Conservation (phyloP, 2,329 filamentous ascomycete species). For the Venturiaceae sp. region DNA sequence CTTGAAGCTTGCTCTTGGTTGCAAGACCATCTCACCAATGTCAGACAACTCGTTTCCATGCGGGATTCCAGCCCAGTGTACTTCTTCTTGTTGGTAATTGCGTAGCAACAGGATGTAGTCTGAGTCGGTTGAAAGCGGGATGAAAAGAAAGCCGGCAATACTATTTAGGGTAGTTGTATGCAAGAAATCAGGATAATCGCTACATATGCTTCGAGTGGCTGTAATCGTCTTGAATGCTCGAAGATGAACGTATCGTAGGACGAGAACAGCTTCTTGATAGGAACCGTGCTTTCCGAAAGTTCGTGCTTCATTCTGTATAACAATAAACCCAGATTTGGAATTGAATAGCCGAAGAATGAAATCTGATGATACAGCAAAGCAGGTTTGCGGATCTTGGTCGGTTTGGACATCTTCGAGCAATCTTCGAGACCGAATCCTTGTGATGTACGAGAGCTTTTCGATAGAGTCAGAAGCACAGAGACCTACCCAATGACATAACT, state of each 20-base stretch:
- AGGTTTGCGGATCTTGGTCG: slow-evolving; percentile 72
- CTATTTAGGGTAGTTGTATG: slow-evolving; percentile 70
- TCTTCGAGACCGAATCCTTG: slow-evolving; percentile 72
- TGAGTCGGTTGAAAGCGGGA: slow-evolving; percentile 67
- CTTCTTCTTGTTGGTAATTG: slow-evolving; percentile 61
- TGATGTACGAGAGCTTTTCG: slow-evolving; percentile 76
- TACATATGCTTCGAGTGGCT: slow-evolving; percentile 62
- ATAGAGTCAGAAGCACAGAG: slow-evolving; percentile 82
- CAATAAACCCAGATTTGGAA: slow-evolving; percentile 76
- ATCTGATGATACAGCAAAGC: slow-evolving; percentile 81
- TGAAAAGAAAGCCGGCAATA: slow-evolving; percentile 70
- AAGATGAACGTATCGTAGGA: slow-evolving; percentile 77
- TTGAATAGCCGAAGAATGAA: slow-evolving; percentile 76
- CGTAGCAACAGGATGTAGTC: slow-evolving; percentile 91
- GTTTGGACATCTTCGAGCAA: slow-evolving; percentile 78
- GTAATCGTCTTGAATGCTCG: slow-evolving; percentile 64
- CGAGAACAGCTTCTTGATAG: slow-evolving; percentile 70
- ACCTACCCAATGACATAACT: slow-evolving; percentile 81
- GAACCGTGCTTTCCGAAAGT: slow-evolving; percentile 66
- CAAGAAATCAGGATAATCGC: slow-evolving; percentile 71
- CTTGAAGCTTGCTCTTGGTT: slow-evolving; percentile 71
- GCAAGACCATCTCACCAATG: slow-evolving; percentile 62
- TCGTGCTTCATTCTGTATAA: slow-evolving; percentile 78
- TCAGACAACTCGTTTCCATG: slow-evolving; percentile 69
- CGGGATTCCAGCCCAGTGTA: slow-evolving; percentile 78